A percentile compares a stretch with the other conserved stretches of the same genome.
Evolutionary conservation across 1,284 basidiomycete species (phyloP).

Genomic region (Mycena sp.): DNA sequence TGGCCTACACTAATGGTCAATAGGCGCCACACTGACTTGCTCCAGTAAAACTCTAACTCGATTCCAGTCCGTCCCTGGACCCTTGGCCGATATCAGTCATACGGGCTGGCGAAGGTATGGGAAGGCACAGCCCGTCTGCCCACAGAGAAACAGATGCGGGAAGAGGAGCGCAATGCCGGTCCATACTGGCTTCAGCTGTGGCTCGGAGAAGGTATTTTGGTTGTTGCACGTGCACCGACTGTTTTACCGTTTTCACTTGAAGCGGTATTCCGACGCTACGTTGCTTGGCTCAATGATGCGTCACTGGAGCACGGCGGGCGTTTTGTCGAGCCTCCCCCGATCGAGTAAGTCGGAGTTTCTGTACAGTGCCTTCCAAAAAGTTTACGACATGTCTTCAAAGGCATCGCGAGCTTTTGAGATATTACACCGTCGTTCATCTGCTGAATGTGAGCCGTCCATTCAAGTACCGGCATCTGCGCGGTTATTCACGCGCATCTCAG

Average conservation of each 20-base stretch:
- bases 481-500: too few species aligned
- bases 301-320: slow-evolving; percentile 35
- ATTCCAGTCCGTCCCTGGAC: slow-evolving; percentile 30
- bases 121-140: slow-evolving; percentile 30
- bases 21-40: neutral
- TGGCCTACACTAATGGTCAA: slow-evolving; percentile 31
- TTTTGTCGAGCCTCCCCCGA: slow-evolving; percentile 33
- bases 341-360: slow-evolving; percentile 26
- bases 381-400: slow-evolving; percentile 12
- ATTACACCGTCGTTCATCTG: slow-evolving; percentile 26
- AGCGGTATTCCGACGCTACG: slow-evolving; percentile 33
- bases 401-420: slow-evolving; percentile 25
- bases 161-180: slow-evolving; percentile 18
- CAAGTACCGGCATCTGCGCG: neutral
- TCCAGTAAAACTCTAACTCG: neutral
- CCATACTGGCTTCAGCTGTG: neutral
- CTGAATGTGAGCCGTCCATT: neutral
- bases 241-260: neutral
- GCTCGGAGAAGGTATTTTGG: neutral
- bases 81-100: slow-evolving; percentile 26
- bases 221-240: neutral
- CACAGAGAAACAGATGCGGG: slow-evolving; percentile 17
- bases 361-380: neutral
- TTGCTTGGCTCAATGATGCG: slow-evolving; percentile 38
- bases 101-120: slow-evolving; percentile 31